Evolutionary conservation across 106 monocot genomes (phyloP), one percentile per base, ranked within the genome.

Genomic region (Dendrobium catenatum): DNA sequence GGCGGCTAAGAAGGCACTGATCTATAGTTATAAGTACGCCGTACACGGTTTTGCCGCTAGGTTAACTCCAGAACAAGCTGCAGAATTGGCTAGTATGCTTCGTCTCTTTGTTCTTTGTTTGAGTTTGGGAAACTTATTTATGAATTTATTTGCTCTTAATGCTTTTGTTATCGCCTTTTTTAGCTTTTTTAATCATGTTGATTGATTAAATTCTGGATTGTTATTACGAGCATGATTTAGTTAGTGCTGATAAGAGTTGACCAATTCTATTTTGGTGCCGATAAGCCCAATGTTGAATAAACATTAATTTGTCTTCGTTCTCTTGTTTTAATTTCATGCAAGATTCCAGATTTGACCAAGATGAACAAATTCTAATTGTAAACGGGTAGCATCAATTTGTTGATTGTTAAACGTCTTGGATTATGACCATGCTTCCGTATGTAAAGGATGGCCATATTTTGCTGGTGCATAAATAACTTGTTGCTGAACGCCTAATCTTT

Each of bases 11-110:
- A 85, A 77, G 51, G 85, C 90, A 27, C 22, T 95, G 73, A 43
- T 95, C 5, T 92, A 95, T 76, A 85, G 88, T 79, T 95, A 95
- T 86, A 85, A 24, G 78, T 78, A 85, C 56, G 88, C 87, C 4
- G 87, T 86, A 4, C 90, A 85, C 9, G 95, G 95, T 5, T 95
- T 95, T 82, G 86, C 95, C 22, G 95, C 95, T 20, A 95, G 85
- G 81, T 86, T 95, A 22, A 95, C 92, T 20, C 86, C 89, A 8
- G 44, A 88, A 42, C 92, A 95, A 85, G 92, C 82, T 18, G 85
- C 73, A 1, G 87, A 92, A 17, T 81, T 95, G 10, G 61, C 85
- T 56, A 88, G 94, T 95, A 75, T 73, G 83, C 86, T 31, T 31
- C 70, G 15, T 70, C 70, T 37, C 27, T 70, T 33, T 31, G 29